These are phyloP conservation scores for Rhodotorula sp. DNA, from an alignment of 1,284 basidiomycete species.

Conservation along the genomic window DNA sequence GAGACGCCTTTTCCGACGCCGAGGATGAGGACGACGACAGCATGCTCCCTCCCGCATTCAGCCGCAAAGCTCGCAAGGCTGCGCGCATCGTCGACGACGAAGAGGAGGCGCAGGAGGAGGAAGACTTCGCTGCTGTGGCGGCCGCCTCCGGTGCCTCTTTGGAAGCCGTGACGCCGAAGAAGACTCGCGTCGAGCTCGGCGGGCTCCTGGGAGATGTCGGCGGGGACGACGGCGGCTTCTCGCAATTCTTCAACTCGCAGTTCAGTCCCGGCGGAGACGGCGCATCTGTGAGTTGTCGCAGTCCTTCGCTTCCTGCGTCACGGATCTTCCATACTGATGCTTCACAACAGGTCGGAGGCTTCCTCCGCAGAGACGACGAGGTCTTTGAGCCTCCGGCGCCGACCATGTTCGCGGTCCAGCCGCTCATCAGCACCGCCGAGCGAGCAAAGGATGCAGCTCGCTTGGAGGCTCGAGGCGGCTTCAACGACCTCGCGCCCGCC, in stretches of 20 bases:
- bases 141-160: not conserved
- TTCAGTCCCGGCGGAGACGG: slow-evolving; percentile 26
- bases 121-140: not conserved
- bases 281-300: slow-evolving; percentile 16
- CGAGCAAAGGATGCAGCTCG: slow-evolving; percentile 28
- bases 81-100: slow-evolving; percentile 8
- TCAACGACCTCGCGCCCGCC: slow-evolving; percentile 21
- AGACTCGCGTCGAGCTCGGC: slow-evolving; percentile 11
- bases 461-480: slow-evolving; percentile 23
- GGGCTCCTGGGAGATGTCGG: slow-evolving; percentile 11
- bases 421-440: slow-evolving; percentile 31
- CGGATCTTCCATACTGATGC: not conserved
- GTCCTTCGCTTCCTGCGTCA: too few relatives aligned
- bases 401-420: slow-evolving; percentile 22
- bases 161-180: not conserved
- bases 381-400: slow-evolving; percentile 5
- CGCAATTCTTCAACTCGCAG: slow-evolving; percentile 40
- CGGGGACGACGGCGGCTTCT: slow-evolving; percentile 25
- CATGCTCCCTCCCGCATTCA: slow-evolving; percentile 6
- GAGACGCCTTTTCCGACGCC: slow-evolving; percentile 1
- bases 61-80: not conserved
- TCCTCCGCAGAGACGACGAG: slow-evolving; percentile 18
- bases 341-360: slow-evolving; percentile 22
- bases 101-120: not conserved
- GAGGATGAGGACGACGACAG: slow-evolving; percentile 10